Evolutionary conservation across 2,329 filamentous ascomycete species (phyloP), one percentile per base, ranked within the genome.

Genomic region (Botrytis porri): DNA sequence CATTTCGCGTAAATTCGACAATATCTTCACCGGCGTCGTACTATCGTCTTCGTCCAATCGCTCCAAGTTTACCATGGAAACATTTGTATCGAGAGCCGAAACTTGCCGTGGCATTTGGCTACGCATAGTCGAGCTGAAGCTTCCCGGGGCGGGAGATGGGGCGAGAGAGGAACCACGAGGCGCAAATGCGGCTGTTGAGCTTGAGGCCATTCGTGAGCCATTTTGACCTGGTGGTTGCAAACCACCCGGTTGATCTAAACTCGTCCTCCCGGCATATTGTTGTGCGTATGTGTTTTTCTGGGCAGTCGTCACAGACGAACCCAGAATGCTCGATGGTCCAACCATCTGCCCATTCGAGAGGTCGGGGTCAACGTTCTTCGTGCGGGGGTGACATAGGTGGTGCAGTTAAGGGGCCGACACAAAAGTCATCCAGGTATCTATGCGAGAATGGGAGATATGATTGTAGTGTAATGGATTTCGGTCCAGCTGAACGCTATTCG

Each of bases 41-140:
- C 79, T 82, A 74, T 89, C 88, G 70, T 90, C 89, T 77, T 93
- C 91, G 71, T 92, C 90, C 51, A 88, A 80, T 78, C 87, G 88
- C 73, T 89, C 88, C 77, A 87, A 82, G 78, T 83, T 83, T 37
- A 75, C 71, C 77, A 84, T 84, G 48, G 83, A 81, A 71, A 85
- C 85, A 69, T 88, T 86, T 63, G 86, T 82, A 73, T 90, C 88
- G 20, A 89, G 88, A 71, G 86, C 84, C 57, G 88, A 86, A 41
- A 89, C 89, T 66, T 88, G 87, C 71, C 92, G 88, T 62, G 87
- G 81, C 80, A 92, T 87, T 81, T 89, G 88, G 79, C 90, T 93
- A 79, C 92, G 93, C 78, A 97, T 83, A 74, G 97, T 95, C 48
- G 94, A 91, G 79, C 91, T 97, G 85, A 98, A 98, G 84, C 94